Base-by-base conservation (phyloP, 2,329 filamentous ascomycete species). In the Pseudogymnoascus sp. region DNA sequence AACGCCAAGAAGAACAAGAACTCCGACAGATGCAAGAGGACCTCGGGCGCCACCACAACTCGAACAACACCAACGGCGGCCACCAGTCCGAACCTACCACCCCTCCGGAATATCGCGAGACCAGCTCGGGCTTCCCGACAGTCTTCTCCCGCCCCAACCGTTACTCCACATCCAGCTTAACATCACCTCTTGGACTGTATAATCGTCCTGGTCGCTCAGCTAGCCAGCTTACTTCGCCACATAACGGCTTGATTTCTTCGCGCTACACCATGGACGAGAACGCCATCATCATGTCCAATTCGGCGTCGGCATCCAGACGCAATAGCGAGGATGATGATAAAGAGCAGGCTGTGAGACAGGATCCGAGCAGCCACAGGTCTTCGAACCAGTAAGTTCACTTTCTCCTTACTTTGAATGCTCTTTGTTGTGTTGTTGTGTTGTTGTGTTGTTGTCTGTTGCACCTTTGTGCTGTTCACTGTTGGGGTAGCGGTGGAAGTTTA, bases 81-180 rank as follows among this genome's bases (percentile, higher is more conserved):
- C 89, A 93, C 71, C 90, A 96, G 74, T 96, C 91, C 70, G 93
- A 97, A 77, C 95, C 95, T 15, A 97, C 95, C 1, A 99, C 95
- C 21, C 95, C 95, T 21, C 95, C 95, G 33, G 95, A 97, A 75
- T 93, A 95, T 75, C 88, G 87, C 70, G 91, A 96, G 68, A 86
- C 78, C 11, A 75, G 75, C 64, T 80, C 85, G 66, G 88, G 87
- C 47, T 93, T 96, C 71, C 87, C 89, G 63, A 87, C 86, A 71
- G 86, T 89, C 68, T 90, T 95, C 73, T 91, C 91, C 63, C 86
- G 91, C 44, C 90, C 91, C 47, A 93, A 93, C 74, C 86, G 93
- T 66, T 93, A 96, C 78, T 96, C 93, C 62, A 89, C 90, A 66
- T 93, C 92, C 38, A 95, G 90, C 78, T 81, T 97, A 71, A 88